A percentile compares a stretch with the other conserved stretches of the same genome.
Conservation (phyloP, 345 rosid species). For the Syzygium grande region DNA sequence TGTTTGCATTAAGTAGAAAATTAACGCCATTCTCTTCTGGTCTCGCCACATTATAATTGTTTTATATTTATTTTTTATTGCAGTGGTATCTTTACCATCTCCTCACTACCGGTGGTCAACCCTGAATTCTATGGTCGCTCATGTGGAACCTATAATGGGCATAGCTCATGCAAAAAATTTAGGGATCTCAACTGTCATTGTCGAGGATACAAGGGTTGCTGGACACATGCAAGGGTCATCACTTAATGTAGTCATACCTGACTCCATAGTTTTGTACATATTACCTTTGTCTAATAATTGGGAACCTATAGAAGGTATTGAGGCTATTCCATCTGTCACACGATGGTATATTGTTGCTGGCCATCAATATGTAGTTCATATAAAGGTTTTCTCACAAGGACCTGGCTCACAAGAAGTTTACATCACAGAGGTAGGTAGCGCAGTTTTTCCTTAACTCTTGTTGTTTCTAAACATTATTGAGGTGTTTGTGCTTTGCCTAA, state of each 20-base stretch:
- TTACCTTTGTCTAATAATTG: constrained; percentile 49
- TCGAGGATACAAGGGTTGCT: constrained; percentile 86
- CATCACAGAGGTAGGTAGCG: constrained; percentile 60
- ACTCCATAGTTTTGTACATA: constrained; percentile 43
- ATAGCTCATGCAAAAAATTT: constrained; percentile 48
- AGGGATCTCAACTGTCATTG: constrained; percentile 65
- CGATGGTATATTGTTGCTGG: constrained; percentile 80
- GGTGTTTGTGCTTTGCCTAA: neutral
- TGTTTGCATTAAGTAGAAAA: neutral
- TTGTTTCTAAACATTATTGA: neutral
- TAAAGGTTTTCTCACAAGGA: constrained; percentile 63
- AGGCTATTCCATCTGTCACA: constrained; percentile 46
- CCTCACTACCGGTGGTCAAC: constrained; percentile 73
- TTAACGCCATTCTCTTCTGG: neutral
- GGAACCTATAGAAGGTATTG: constrained; percentile 39
- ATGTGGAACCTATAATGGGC: constrained; percentile 55
- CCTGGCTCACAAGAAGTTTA: constrained; percentile 66
- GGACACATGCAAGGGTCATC: constrained; percentile 83
- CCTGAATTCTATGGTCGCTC: constrained; percentile 61
- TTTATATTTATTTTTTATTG: constrained; percentile 15
- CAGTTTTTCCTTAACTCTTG: neutral
- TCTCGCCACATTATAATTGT: neutral
- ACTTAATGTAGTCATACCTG: constrained; percentile 74
- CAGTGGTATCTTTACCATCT: constrained; percentile 80
- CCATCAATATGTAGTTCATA: constrained; percentile 53